Conservation (phyloP, 1,139 yeast genomes). For the Scheffersomyces illinoinensis region DNA sequence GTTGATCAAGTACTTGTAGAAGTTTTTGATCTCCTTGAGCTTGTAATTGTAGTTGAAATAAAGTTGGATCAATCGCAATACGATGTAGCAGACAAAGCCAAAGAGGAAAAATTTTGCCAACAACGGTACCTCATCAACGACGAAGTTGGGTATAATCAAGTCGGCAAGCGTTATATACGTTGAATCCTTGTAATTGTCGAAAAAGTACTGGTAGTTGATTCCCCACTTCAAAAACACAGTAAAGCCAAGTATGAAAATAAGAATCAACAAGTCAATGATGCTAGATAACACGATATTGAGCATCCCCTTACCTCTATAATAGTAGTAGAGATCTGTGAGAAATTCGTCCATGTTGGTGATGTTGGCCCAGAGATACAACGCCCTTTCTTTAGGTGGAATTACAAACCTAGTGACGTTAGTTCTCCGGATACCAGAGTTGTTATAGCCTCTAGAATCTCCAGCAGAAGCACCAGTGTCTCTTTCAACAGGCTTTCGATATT, state of each 20-base stretch:
- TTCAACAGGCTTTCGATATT: slow-evolving; percentile 1
- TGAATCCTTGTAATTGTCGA: slow-evolving; percentile 30
- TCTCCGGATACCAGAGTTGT: slow-evolving; percentile 7
- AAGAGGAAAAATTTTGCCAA: slow-evolving; percentile 59
- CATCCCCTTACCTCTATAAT: slow-evolving; percentile 84
- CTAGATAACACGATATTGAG: slow-evolving; percentile 70
- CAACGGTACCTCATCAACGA: slow-evolving; percentile 48
- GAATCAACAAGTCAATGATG: slow-evolving; percentile 65
- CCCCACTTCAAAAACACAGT: slow-evolving; percentile 84
- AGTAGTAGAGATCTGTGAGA: slow-evolving; percentile 76
- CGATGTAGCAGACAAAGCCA: slow-evolving; percentile 60
- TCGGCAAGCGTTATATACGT: slow-evolving; percentile 32
- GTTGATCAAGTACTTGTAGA: slow-evolving; percentile 65
- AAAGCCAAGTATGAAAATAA: slow-evolving; percentile 75
- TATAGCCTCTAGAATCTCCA: slow-evolving; percentile 12
- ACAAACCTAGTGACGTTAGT: slow-evolving; percentile 15
- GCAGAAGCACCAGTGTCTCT: slow-evolving; percentile 5
- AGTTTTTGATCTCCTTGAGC: slow-evolving; percentile 62
- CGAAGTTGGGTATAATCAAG: slow-evolving; percentile 63
- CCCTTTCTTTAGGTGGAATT: slow-evolving; percentile 70
- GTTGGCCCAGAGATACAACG: slow-evolving; percentile 95
- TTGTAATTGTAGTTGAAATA: slow-evolving; percentile 52
- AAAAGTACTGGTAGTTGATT: slow-evolving; percentile 57
- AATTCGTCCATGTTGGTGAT: slow-evolving; percentile 88
- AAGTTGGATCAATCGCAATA: slow-evolving; percentile 60